phyloP scores from a whole-genome alignment of 352 stramenopile genomes.

The Phytophthora rubi region DNA sequence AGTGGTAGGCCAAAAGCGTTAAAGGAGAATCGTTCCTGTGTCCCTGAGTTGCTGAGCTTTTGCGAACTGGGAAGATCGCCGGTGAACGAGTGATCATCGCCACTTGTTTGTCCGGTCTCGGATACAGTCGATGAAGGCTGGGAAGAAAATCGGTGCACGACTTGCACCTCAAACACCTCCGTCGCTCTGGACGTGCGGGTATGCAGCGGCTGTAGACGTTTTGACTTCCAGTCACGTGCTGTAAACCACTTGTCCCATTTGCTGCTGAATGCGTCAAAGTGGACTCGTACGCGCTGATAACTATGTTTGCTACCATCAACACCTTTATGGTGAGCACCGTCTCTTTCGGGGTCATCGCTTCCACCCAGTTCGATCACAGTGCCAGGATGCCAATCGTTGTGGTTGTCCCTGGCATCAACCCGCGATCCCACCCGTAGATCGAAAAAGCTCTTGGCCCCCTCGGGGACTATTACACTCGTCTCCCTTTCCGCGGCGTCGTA shows the following conservation, averaged over 20 bases:
- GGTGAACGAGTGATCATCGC: constrained; percentile 18
- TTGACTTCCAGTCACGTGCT: constrained; percentile 56
- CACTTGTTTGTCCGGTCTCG: constrained; percentile 28
- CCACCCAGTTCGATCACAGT: constrained; percentile 59
- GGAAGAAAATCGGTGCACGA: constrained; percentile 58
- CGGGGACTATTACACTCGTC: constrained; percentile 9
- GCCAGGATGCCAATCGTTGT: constrained; percentile 67
- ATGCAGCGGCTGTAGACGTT: constrained; percentile 54
- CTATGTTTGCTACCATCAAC: constrained; percentile 15
- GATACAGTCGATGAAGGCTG: constrained; percentile 8
- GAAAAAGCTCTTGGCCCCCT: constrained; percentile 41
- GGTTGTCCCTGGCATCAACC: constrained; percentile 57
- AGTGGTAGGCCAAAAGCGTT: constrained; percentile 73
- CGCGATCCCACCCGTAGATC: constrained; percentile 65
- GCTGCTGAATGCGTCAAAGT: constrained; percentile 74
- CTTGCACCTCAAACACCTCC: constrained; percentile 83
- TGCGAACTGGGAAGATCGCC: constrained; percentile 27
- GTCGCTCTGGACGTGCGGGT: constrained; percentile 46
- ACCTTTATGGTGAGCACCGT: constrained; percentile 1
- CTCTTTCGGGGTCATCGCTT: constrained; percentile 6
- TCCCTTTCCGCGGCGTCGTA: not conserved
- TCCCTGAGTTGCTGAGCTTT: constrained; percentile 18
- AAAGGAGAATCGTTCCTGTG: constrained; percentile 26
- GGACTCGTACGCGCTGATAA: constrained; percentile 50
- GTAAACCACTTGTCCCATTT: constrained; percentile 84